These are phyloP conservation scores for Xerocomellus intermedius DNA, from an alignment of 768 basidiomycete species.

Conservation along the genomic window DNA sequence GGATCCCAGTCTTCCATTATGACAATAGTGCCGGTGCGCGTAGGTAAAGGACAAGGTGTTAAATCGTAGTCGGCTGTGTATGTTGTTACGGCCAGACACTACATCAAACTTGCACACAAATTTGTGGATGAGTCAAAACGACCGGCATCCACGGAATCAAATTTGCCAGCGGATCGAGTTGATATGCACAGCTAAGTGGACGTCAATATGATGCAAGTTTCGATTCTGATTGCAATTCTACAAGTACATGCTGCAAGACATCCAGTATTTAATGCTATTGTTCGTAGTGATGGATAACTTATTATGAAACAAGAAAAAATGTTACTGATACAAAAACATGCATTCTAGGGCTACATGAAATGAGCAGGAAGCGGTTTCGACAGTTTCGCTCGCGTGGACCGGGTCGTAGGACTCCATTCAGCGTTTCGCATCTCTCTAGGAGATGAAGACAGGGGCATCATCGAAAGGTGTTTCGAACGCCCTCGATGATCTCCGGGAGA, in stretches of 20 bases:
- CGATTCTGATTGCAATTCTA: slow-evolving; percentile 1
- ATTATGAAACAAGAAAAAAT: background rate
- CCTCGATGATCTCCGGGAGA: background rate
- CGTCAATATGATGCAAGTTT: too few relatives aligned
- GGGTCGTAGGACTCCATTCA: slow-evolving; percentile 1
- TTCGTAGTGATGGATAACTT: background rate
- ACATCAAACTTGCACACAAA: slow-evolving; percentile 1
- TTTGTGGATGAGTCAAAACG: background rate
- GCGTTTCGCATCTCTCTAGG: slow-evolving; percentile 1
- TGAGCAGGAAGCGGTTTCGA: slow-evolving; percentile 20
- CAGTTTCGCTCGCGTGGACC: slow-evolving; percentile 9
- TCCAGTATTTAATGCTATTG: background rate
- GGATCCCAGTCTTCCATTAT: slow-evolving; percentile 32
- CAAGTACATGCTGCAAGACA: background rate
- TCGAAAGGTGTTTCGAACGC: slow-evolving; percentile 19
- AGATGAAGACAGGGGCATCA: slow-evolving; percentile 14
- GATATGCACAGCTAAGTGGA: too few relatives aligned
- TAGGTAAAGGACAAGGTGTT: background rate
- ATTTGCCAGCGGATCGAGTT: background rate
- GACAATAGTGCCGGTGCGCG: background rate
- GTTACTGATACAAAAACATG: slow-evolving; percentile 1
- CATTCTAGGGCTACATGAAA: slow-evolving; percentile 18
- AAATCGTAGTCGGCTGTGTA: background rate
- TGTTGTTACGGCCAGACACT: slow-evolving; percentile 1
- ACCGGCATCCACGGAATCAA: background rate